Evolutionary conservation across 148 eudicot species (phyloP), one percentile per base, ranked within the genome.

Genomic region (Silene uniflora): DNA sequence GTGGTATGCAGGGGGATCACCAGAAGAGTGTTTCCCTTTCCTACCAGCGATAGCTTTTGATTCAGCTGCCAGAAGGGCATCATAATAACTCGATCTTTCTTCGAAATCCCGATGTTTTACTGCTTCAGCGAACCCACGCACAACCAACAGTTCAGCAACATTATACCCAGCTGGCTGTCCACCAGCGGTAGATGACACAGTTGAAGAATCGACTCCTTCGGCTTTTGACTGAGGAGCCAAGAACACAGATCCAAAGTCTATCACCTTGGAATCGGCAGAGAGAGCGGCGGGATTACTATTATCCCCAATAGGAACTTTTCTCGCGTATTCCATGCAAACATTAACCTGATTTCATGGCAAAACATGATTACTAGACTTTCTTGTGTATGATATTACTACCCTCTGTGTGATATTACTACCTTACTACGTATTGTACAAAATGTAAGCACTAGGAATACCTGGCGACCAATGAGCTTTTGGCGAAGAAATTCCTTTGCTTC

Each of bases 321-420:
- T 91, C 10, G 93, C 85, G 81, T 96, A 96, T 79, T 96, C 99
- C 98, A 96, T 91, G 42, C 94, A 91, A 72, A 96, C 98, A 75
- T 89, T 86, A 73, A 96, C 99, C 99, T 96, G 83, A 74, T 75
- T 63, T 77, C 42, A 78, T 62, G 73, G 55, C 22, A 24, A 23
- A 39, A 46, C 61, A 49, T 23, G 21, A 13, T 52, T 42, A 58
- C 82, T 62, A 84, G 42, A 73, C 29, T 72, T 71, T 62, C 19
- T 62, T 16, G 11, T 62, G n/a, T 62, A 3, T 19, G 61, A 66
- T 72, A 27, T 29, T 3, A 80, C 64, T 62, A 29, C 32, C 19
- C 59, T 14, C 5, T 62, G 18, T 66, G 1, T 19, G 60, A 65
- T 72, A 25, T 27, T 4, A 80, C 65, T 63, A 39, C 44, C 44